These are phyloP conservation scores for Mortierella hygrophila DNA, from an alignment of 192 early-diverging fungal genomes.

Conservation along the genomic window DNA sequence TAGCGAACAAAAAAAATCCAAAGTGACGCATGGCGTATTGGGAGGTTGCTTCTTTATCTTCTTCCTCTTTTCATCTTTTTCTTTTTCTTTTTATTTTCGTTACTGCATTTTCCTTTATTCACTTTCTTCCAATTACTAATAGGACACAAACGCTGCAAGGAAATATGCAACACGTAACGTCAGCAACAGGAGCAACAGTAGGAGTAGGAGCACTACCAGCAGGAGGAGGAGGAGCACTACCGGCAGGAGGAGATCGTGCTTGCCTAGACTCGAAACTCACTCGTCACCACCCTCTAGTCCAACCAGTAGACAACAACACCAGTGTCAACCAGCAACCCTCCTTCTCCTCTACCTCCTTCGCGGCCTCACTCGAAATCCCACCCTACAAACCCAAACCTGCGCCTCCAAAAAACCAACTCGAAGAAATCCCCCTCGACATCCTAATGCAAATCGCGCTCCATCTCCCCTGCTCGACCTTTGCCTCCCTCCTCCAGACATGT, in stretches of 20 bases:
- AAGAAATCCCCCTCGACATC: neutral
- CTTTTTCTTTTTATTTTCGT: neutral
- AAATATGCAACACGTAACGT: neutral
- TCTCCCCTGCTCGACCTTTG: neutral
- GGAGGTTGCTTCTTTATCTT: neutral
- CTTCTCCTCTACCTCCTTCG: too few species aligned
- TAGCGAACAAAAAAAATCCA: too few species aligned
- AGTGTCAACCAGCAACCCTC: neutral
- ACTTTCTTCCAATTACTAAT: neutral
- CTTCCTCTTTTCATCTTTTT: neutral
- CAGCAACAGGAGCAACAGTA: neutral
- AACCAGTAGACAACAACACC: neutral
- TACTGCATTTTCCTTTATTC: neutral
- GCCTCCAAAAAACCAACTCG: neutral
- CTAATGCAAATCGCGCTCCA: neutral
- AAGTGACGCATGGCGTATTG: too few species aligned
- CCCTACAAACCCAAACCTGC: too few species aligned
- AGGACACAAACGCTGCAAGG: neutral
- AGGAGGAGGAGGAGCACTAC: neutral
- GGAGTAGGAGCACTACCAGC: neutral
- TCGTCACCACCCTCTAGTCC: neutral
- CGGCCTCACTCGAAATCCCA: too few species aligned
- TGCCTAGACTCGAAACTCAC: neutral
- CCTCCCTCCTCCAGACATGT: neutral
- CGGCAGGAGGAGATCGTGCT: neutral